Evolutionary conservation across 2,329 filamentous ascomycete genomes (phyloP).

Genomic region (Aspergillus fumigatiaffinis): DNA sequence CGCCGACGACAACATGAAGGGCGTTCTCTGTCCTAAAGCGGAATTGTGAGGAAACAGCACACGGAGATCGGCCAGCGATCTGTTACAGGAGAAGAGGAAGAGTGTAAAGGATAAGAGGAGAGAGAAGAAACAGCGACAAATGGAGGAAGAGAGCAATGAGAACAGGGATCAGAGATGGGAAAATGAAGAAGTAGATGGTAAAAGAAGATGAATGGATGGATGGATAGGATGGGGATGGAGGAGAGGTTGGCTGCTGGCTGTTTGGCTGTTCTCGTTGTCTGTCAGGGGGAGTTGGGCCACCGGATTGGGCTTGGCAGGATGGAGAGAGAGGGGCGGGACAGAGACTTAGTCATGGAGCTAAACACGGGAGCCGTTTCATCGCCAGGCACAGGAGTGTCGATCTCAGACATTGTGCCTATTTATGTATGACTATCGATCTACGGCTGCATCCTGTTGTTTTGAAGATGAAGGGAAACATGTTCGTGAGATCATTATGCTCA

Average conservation of each 20-base stretch:
- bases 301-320: not conserved
- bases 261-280: not conserved
- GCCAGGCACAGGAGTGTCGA: not conserved
- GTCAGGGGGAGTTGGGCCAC: not conserved
- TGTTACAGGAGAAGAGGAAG: constrained; percentile 3
- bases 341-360: not conserved
- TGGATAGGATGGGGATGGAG: not conserved
- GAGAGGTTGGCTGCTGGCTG: not conserved
- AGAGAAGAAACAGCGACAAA: constrained; percentile 2
- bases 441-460: not conserved
- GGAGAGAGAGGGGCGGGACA: not conserved
- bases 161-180: not conserved
- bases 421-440: no score
- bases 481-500: not conserved
- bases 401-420: not conserved
- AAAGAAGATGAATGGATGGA: not conserved
- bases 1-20: constrained; percentile 34
- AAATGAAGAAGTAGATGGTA: not conserved
- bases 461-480: not conserved
- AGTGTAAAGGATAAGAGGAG: constrained; percentile 3
- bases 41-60: constrained; percentile 8
- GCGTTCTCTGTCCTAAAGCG: constrained; percentile 16
- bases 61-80: constrained; percentile 28
- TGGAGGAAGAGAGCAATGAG: not conserved
- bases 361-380: not conserved